Evolutionary conservation across 1,284 basidiomycete species (phyloP).

Genomic region (Amylostereum chailletii): DNA sequence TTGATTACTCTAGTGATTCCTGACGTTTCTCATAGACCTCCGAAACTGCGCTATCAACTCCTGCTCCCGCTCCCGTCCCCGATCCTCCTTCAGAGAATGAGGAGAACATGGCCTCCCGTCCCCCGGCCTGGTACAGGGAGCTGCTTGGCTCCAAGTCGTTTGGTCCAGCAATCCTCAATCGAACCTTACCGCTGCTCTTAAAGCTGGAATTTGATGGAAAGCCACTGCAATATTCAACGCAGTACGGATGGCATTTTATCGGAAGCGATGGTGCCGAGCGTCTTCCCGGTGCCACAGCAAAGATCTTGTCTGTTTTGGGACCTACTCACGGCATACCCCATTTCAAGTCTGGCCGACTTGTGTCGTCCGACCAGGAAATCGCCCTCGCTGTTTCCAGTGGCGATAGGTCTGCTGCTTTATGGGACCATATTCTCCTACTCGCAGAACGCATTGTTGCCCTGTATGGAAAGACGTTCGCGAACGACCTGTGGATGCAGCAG

Average conservation of each 20-base stretch:
- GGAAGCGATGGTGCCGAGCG: conserved; percentile 24
- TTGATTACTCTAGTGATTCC: no score
- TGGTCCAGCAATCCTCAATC: conserved; percentile 49
- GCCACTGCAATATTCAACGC: conserved; percentile 55
- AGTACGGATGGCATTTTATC: conserved; percentile 62
- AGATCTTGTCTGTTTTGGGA: conserved; percentile 32
- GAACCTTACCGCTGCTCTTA: conserved; percentile 74
- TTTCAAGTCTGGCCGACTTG: conserved; percentile 30
- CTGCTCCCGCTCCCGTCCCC: no score
- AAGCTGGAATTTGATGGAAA: conserved; percentile 65
- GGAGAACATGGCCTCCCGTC: no score
- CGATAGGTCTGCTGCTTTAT: conserved; percentile 22
- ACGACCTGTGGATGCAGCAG: conserved; percentile 54
- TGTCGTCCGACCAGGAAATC: conserved; percentile 28
- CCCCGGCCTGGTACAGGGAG: conserved; percentile 74
- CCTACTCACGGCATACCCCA: conserved; percentile 31
- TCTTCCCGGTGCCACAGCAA: conserved; percentile 31
- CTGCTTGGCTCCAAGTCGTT: conserved; percentile 36
- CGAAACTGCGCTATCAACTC: no score
- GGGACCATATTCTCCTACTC: conserved; percentile 25
- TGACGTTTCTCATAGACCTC: no score
- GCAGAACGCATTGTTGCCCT: conserved; percentile 24
- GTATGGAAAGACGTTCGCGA: conserved; percentile 14
- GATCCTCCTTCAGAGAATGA: no score
- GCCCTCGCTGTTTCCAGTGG: conserved; percentile 34